Evolutionary conservation across 176 grass and related monocot species (phyloP).

Genomic region (Chloris gayana): DNA sequence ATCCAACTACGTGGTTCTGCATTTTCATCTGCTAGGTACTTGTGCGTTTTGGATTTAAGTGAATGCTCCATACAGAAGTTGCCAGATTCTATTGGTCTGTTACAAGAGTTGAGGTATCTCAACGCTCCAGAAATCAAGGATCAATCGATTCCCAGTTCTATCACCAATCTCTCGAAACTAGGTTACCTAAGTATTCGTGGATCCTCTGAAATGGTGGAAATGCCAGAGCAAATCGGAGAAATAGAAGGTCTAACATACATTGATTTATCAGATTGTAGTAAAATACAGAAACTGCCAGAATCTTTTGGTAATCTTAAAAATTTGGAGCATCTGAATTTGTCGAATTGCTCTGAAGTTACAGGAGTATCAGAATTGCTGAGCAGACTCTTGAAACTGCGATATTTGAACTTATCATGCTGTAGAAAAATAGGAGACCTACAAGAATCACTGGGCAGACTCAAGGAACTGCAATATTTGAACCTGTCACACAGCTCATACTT

Average conservation of each 20-base stretch:
- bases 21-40: not conserved
- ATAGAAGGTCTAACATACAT: not conserved
- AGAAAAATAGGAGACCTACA: conserved; percentile 9
- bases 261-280: conserved; percentile 24
- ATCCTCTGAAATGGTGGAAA: not conserved
- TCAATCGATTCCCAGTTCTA: not conserved
- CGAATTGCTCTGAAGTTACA: not conserved
- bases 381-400: not conserved
- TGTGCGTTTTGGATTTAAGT: conserved; percentile 23
- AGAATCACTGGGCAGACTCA: not conserved
- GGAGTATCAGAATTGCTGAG: not conserved
- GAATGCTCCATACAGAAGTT: not conserved
- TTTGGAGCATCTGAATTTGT: conserved; percentile 9
- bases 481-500: conserved; percentile 30
- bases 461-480: conserved; percentile 4
- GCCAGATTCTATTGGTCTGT: not conserved
- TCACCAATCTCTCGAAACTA: not conserved
- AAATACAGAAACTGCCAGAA: not conserved
- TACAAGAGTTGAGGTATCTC: conserved; percentile 20
- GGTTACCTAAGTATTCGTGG: not conserved
- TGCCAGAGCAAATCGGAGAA: not conserved
- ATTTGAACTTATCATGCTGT: conserved; percentile 20
- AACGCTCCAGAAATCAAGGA: not conserved
- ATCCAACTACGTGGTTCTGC: not conserved
- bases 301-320: not conserved